phyloP scores from a whole-genome alignment of 306 rosid species.

The Inga oerstediana region DNA sequence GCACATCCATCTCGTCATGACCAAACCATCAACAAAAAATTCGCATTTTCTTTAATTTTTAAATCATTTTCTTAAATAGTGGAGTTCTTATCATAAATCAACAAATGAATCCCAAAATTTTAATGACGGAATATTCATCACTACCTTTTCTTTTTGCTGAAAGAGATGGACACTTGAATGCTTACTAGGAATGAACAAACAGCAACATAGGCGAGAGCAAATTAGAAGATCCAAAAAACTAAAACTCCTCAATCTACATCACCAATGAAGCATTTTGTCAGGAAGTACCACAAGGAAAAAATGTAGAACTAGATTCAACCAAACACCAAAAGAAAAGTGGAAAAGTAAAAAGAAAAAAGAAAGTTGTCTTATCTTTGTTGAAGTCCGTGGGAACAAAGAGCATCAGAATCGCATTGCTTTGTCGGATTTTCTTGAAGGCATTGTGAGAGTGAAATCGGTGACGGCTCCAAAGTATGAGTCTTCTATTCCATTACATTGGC shows the following conservation, averaged over 20 bases:
- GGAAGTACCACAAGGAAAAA: too few species aligned
- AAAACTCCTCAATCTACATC: background rate
- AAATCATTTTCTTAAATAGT: background rate
- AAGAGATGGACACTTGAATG: background rate
- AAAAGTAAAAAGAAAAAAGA: background rate
- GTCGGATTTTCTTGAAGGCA: too few species aligned
- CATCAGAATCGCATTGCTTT: too few species aligned
- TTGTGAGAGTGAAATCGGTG: too few species aligned
- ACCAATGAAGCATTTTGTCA: background rate
- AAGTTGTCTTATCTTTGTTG: background rate
- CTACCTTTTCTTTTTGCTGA: background rate
- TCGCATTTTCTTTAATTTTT: background rate
- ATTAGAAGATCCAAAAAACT: background rate
- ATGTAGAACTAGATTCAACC: background rate
- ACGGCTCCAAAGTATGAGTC: too few species aligned
- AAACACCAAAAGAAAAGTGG: background rate
- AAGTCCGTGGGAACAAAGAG: too few species aligned
- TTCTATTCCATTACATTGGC: too few species aligned
- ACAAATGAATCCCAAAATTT: background rate
- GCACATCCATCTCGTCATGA: slow-evolving; percentile 25
- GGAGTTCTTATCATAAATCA: background rate
- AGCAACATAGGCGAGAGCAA: too few species aligned
- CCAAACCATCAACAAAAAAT: slow-evolving; percentile 11
- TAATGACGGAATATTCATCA: slow-evolving; percentile 10
- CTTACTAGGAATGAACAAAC: too few species aligned